phyloP scores from a whole-genome alignment of 441 rosid species.

The Gossypium gossypioides region DNA sequence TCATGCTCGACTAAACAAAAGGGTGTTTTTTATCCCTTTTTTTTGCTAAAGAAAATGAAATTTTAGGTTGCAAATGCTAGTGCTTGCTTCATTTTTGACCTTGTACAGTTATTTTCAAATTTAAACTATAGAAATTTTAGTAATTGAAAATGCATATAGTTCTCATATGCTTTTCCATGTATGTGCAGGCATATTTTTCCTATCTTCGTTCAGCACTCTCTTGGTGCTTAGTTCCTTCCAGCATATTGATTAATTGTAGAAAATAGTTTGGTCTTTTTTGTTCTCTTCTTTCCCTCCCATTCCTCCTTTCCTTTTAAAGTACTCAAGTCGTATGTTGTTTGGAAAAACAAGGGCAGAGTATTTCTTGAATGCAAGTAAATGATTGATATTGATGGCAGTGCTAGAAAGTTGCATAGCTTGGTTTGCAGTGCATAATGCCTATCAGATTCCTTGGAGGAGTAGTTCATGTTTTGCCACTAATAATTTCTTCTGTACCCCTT shows the following conservation, averaged over 20 bases:
- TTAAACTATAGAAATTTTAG: neutral
- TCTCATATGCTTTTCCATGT: neutral
- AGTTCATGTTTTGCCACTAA: neutral
- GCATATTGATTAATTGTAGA: neutral
- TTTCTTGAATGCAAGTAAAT: neutral
- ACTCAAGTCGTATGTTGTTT: neutral
- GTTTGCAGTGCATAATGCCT: neutral
- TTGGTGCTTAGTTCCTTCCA: neutral
- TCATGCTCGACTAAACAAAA: neutral
- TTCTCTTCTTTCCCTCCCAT: neutral
- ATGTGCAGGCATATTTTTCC: neutral
- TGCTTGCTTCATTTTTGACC: neutral
- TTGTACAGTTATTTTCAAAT: neutral
- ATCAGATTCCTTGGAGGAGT: neutral
- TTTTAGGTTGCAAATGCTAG: neutral
- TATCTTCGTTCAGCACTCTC: neutral
- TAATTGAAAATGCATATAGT: neutral
- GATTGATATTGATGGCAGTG: neutral
- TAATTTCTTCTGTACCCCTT: slow-evolving; percentile 10
- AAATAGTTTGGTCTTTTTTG: neutral
- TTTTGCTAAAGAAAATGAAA: neutral
- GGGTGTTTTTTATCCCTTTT: neutral
- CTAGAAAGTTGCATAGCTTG: neutral
- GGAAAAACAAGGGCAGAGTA: neutral
- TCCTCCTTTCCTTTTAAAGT: neutral